These are phyloP conservation scores for Scopulariopsis brevicaulis DNA, from an alignment of 2,329 filamentous ascomycete species.

Conservation along the genomic window DNA sequence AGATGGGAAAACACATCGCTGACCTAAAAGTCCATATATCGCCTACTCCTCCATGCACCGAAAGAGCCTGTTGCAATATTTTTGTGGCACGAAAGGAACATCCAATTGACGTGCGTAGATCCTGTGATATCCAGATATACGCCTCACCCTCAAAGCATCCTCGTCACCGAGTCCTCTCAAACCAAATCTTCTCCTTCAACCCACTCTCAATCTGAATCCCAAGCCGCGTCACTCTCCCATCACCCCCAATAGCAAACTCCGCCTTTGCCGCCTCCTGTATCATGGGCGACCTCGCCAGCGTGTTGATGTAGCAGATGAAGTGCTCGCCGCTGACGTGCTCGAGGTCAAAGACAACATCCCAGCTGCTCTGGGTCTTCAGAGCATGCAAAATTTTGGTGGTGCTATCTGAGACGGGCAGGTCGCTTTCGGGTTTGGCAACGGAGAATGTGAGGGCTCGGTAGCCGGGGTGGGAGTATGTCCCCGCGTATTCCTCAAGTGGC, in stretches of 20 bases:
- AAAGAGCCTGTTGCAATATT: no score
- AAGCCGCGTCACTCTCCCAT: neutral
- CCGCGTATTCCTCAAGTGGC: conserved; percentile 27
- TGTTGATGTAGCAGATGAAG: conserved; percentile 4
- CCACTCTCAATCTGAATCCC: neutral
- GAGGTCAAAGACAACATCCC: conserved; percentile 4
- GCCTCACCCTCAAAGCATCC: no score
- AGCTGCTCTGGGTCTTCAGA: neutral
- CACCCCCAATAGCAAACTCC: neutral
- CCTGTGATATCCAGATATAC: no score
- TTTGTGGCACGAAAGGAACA: no score
- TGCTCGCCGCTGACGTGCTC: conserved; percentile 9
- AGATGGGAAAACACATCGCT: no score
- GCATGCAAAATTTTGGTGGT: conserved; percentile 4
- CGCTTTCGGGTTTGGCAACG: conserved; percentile 1
- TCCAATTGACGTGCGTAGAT: no score
- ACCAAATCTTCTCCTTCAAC: neutral
- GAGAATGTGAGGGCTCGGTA: conserved; percentile 6
- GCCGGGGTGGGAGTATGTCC: conserved; percentile 22
- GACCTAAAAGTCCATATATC: no score
- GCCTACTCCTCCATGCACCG: no score
- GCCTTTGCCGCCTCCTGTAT: neutral
- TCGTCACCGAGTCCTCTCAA: no score
- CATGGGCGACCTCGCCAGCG: neutral
- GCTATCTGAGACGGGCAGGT: neutral